Percentiles rank a stretch among this genome's conserved stretches.
Evolutionary conservation across 371 early-diverging fungal species (phyloP).

Genomic region (Encephalitozoon hellem): DNA sequence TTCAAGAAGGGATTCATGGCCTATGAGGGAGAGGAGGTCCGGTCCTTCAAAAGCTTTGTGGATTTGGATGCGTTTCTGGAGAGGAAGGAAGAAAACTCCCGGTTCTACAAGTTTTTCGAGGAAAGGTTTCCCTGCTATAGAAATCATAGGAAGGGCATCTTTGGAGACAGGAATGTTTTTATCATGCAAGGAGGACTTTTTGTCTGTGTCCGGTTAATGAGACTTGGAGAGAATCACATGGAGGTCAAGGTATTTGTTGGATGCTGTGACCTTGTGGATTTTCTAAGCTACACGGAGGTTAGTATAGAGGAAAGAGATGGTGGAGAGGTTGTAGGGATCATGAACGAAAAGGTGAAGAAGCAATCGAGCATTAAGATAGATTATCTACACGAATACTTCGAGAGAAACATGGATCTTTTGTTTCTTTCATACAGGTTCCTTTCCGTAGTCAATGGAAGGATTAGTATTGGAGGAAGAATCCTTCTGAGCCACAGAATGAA

Average conservation of each 20-base stretch:
- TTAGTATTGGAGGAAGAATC: not conserved
- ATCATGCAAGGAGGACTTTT: not conserved
- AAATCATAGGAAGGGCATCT: not conserved
- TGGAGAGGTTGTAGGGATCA: not conserved
- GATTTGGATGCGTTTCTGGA: not conserved
- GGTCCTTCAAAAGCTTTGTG: not conserved
- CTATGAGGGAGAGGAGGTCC: not conserved
- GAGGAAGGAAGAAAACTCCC: not conserved
- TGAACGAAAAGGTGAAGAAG: too few species aligned
- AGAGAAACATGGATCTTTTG: not conserved
- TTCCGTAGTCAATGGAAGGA: not conserved
- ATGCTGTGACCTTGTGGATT: not conserved
- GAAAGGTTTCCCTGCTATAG: not conserved
- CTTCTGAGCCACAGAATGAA: not conserved
- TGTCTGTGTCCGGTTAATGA: not conserved
- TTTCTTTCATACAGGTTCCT: not conserved
- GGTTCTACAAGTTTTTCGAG: not conserved
- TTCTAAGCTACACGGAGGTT: not conserved
- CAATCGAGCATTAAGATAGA: not conserved
- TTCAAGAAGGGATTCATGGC: not conserved
- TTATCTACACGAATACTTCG: not conserved
- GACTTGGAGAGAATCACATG: not conserved
- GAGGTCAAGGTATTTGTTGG: not conserved
- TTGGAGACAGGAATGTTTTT: conserved; percentile 1
- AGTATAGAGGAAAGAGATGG: not conserved